phyloP scores from a whole-genome alignment of 1,284 basidiomycete species.

The Cerrena zonata region DNA sequence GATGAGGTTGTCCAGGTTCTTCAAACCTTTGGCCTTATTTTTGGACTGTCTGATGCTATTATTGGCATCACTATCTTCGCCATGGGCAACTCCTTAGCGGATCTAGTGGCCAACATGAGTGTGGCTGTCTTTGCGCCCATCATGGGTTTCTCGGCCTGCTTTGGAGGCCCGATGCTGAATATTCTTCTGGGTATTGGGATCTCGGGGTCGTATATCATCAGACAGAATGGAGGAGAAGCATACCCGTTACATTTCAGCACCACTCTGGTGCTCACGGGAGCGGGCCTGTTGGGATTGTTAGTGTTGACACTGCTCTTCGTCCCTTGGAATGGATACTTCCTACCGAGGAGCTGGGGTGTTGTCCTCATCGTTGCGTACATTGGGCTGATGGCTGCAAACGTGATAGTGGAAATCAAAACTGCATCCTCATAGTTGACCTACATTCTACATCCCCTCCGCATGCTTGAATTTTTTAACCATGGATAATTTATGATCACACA shows the following conservation, averaged over 20 bases:
- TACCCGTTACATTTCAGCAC: constrained; percentile 74
- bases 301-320: constrained; percentile 77
- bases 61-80: constrained; percentile 95
- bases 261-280: constrained; percentile 77
- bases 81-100: constrained; percentile 91
- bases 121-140: constrained; percentile 82
- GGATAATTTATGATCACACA: no score
- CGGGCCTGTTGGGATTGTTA: constrained; percentile 74
- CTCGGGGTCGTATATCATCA: constrained; percentile 70
- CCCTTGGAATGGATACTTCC: constrained; percentile 76
- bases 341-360: constrained; percentile 76
- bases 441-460: background rate
- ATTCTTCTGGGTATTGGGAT: constrained; percentile 86
- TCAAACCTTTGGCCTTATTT: constrained; percentile 86
- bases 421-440: background rate
- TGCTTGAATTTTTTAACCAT: background rate
- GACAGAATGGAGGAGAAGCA: constrained; percentile 46
- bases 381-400: constrained; percentile 66
- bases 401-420: constrained; percentile 60
- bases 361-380: constrained; percentile 73
- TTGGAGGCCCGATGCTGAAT: constrained; percentile 94
- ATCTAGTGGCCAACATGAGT: constrained; percentile 94
- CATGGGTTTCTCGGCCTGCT: constrained; percentile 91
- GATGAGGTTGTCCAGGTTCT: constrained; percentile 85
- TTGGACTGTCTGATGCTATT: constrained; percentile 94